Evolutionary conservation across 495 filamentous ascomycete species (phyloP).

Genomic region (Lophiostoma macrostomum): DNA sequence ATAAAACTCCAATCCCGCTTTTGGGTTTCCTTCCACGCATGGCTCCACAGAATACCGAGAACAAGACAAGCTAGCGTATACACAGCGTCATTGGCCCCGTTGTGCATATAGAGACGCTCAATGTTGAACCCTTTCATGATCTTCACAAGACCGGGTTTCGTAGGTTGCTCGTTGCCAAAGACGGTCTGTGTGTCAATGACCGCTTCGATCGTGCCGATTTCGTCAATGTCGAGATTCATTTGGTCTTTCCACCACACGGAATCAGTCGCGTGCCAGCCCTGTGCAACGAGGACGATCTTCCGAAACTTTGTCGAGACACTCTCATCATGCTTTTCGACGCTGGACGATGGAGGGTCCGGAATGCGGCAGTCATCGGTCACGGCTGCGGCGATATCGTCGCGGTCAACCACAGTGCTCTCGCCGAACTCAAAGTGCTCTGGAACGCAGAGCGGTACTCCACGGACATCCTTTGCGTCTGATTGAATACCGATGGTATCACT

Average conservation of each 20-base stretch:
- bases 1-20: background rate
- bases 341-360: background rate
- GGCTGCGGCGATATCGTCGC: background rate
- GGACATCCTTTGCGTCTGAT: background rate
- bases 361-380: background rate
- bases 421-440: conserved; percentile 3
- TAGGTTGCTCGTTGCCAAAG: background rate
- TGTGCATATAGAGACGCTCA: conserved; percentile 1
- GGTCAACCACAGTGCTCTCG: background rate
- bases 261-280: background rate
- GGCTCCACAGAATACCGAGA: background rate
- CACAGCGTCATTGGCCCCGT: conserved; percentile 7
- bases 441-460: background rate
- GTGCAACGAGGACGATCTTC: conserved; percentile 2
- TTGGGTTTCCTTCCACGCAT: background rate
- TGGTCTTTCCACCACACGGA: background rate
- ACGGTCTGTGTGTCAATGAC: background rate
- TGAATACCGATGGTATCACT: background rate
- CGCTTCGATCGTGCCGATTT: background rate
- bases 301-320: no score
- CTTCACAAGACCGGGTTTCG: no score
- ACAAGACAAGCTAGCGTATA: background rate
- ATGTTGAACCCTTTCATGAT: no score
- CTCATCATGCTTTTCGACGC: background rate
- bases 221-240: background rate